Base-by-base conservation (phyloP, 305 asterid species). In the Fraxinus baroniana region DNA sequence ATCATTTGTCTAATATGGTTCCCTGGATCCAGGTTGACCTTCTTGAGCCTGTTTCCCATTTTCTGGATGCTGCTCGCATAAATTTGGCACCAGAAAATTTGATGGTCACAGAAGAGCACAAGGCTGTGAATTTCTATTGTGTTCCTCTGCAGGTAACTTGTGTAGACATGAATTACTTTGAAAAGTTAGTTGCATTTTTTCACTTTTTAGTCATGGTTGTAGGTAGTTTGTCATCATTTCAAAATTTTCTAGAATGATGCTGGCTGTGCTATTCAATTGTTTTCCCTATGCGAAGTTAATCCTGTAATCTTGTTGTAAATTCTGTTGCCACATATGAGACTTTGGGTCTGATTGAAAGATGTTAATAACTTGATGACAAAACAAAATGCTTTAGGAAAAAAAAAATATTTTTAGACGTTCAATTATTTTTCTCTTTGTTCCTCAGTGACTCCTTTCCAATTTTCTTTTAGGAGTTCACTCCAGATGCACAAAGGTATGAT, bases 21-120 rank as follows among this genome's bases (percentile, higher is more conserved):
- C 22, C 78, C 24, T 70, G 10, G 28, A 79, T 89, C 82, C 90
- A 95, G 98, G 97, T 96, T 87, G 99, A 96, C 89, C 98, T 96
- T 77, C 97, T 91, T 22, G 99, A 96, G 87, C 98, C 99, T 37
- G 98, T 94, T 33, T 83, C 95, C 52, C 98, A 93, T 92, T 96
- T 96, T 87, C 89, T 96, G 78, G 97, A 93, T 76, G 84, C 97
- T 82, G 99, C 99, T 80, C 92, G 94, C 26, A 82, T 55, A 72
- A 94, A 89, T 88, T 88, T 96, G 90, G 89, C 94, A 68, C 91
- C 94, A 22, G 97, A 91, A 81, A 90, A 89, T 85, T 82, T 90
- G 87, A 89, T 84, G 87, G 95, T 90, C 84, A 82, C 93, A 0
- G 92, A 87, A 41, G 88, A 87, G 66, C 86, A 96, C 89, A 93